A percentile compares a stretch with the other conserved stretches of the same genome.
These are phyloP conservation scores for Thraustochytrium striatum DNA, from an alignment of 352 stramenopile genomes.

Conservation along the genomic window DNA sequence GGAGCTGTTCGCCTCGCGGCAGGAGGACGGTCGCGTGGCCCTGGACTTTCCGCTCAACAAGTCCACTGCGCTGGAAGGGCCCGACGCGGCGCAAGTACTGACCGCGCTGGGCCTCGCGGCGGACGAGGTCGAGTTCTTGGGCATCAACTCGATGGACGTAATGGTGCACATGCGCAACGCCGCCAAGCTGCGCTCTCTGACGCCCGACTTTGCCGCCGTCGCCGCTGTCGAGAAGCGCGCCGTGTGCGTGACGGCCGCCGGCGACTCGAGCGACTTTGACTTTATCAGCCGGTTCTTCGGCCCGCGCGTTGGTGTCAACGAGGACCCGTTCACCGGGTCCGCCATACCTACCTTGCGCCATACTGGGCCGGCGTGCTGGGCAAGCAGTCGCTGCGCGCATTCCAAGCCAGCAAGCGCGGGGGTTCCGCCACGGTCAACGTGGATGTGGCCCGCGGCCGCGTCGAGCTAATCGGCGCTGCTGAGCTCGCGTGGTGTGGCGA, in stretches of 20 bases:
- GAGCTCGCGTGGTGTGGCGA: slow-evolving; percentile 35
- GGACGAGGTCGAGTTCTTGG: not conserved
- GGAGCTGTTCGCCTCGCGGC: not conserved
- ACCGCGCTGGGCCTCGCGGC: not conserved
- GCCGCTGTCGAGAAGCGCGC: not conserved
- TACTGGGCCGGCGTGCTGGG: slow-evolving; percentile 66
- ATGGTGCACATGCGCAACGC: not conserved
- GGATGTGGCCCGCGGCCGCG: not conserved
- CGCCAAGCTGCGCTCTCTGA: not conserved
- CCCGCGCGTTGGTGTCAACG: slow-evolving; percentile 73
- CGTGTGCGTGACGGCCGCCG: not conserved
- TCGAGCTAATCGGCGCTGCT: not conserved
- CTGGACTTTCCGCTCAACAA: slow-evolving; percentile 23
- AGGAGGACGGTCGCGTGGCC: not conserved
- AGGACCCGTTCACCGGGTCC: slow-evolving; percentile 87
- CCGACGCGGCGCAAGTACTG: not conserved
- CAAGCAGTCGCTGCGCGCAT: not conserved
- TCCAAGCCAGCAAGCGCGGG: slow-evolving; percentile 17
- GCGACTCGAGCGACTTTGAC: not conserved
- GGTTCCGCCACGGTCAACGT: not conserved
- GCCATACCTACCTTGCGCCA: slow-evolving; percentile 76
- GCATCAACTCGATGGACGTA: slow-evolving; percentile 34
- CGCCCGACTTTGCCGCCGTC: not conserved
- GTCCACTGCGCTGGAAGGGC: not conserved
- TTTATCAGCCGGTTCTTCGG: slow-evolving; percentile 73